Base-by-base conservation (phyloP, 108 stramenopile genomes). In the Pseudonitzschia multiseries region DNA sequence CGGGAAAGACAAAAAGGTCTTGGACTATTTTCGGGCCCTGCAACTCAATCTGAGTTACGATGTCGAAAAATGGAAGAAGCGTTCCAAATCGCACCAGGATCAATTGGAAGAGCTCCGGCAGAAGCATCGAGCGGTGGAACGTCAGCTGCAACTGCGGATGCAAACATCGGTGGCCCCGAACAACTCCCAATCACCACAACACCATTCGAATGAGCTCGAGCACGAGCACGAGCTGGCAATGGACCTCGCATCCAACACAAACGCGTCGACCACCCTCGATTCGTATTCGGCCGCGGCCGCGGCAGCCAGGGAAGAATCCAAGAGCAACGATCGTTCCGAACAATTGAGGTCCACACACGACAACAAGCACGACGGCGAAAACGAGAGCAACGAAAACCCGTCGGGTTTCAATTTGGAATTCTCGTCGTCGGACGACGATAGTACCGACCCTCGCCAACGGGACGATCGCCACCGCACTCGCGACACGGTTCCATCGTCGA, bases 41-140 rank as follows among this genome's bases (percentile, higher is more conserved):
- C 88, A 91, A 67, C 73, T 67, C 29, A 89, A 89, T 78, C 67
- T 91, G 20, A 82, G 83, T 54, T 85, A 83, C 32, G 93, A 93
- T 77, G 89, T 90, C 0, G 72, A 74, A 17, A 81, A 83, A 60
- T 93, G 93, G 93, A 89, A 88, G 63, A 54, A 67, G 21, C 79
- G 87, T 33, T 84, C 87, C 2, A 54, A 57, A 42, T 6, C 68
- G 17, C 83, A 73, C 36, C 43, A 80, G 43, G 29, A 70, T 8
- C 17, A 78, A 51, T 31, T 22, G 14, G 54, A 71, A 40, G 65
- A 83, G 56, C 43, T 68, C 18, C 26, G 65, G 48, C 46, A 22
- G 21, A 66, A 72, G 41, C 14, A 14, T 48, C 14, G 14, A 14
- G 18, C 4, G 46, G 32, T 17, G 20, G 57, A 71, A 8, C 3